Evolutionary conservation across 805 yeast species (phyloP), one percentile per base, ranked within the genome.

Genomic region (Candida boidinii): DNA sequence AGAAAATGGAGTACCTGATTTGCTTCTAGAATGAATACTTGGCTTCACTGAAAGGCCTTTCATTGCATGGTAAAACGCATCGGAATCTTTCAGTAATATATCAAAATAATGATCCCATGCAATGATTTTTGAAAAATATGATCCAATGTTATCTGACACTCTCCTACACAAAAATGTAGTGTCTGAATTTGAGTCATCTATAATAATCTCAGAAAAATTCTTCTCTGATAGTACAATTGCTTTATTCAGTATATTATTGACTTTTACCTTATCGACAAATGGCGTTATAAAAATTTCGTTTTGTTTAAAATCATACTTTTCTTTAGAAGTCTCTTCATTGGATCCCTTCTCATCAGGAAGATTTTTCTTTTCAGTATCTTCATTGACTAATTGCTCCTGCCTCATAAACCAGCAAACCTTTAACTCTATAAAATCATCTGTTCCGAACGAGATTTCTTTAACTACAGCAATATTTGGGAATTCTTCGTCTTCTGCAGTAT

Each of bases 201-300:
- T 46, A 2, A 46, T 43, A 5, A 55, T 49, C n/a, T 50, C 51
- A 4, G 42, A 34, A 41, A 61, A 65, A 14, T 64, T 62, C 2
- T 46, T 31, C 10, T 46, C 35, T 2, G 70, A 61, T 11, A 70
- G 38, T 1, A 79, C 69, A 7, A 49, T 58, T 7, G 72, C 76
- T 25, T 59, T 55, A 5, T 51, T 62, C 2, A 69, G 39, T 17
- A 78, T 60, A 29, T 72, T 62, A 2, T 39, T 40, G 2, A 76
- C 51, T 30, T 53, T 45, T 12, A 79, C 50, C 23, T 65, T 65
- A 4, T 64, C 67, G 14, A 60, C 34, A 22, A 68, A 66, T 3
- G 81, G 65, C 0, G 83, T 70, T 17, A 79, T 44, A 41, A 72
- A 73, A 5, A 79, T 34, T 49, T 79, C 86, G 43, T 66, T 64